Conservation (phyloP, 257 asterid genomes). For the Primulina huaijiensis region DNA sequence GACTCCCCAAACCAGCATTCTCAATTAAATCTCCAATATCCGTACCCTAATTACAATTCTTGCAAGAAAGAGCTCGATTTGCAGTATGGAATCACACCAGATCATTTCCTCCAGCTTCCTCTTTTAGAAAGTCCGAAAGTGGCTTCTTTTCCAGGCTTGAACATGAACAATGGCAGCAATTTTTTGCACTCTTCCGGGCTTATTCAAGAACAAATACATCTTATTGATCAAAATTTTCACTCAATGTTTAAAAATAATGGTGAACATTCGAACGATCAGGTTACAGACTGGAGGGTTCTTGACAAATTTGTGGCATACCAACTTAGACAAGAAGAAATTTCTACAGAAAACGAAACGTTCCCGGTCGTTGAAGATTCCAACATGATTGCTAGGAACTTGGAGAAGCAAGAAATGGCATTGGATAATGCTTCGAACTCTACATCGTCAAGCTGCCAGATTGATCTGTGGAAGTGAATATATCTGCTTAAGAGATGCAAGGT, state of each 20-base stretch:
- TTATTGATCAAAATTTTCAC: conserved; percentile 37
- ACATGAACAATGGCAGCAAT: conserved; percentile 23
- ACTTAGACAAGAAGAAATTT: conserved; percentile 63
- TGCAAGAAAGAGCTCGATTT: conserved; percentile 54
- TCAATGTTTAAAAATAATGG: conserved; percentile 22
- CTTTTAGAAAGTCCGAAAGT: conserved; percentile 54
- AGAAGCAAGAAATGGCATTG: conserved; percentile 36
- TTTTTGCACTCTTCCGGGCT: conserved; percentile 24
- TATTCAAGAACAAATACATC: conserved; percentile 24
- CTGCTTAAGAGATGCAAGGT: conserved; percentile 10
- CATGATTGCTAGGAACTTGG: conserved; percentile 30
- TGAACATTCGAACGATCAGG: conserved; percentile 36
- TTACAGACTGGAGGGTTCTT: conserved; percentile 77
- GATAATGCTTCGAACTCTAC: conserved; percentile 45
- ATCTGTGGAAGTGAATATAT: conserved; percentile 45
- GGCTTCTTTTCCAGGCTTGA: conserved; percentile 26
- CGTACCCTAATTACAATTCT: conserved; percentile 31
- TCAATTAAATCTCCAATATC: conserved; percentile 28
- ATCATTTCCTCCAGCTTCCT: conserved; percentile 61
- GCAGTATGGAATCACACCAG: conserved; percentile 39
- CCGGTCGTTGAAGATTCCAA: conserved; percentile 29
- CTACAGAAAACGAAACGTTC: conserved; percentile 38
- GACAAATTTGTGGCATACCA: conserved; percentile 88
- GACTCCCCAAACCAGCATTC: conserved; percentile 54
- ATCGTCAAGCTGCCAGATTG: conserved; percentile 47